phyloP scores from a whole-genome alignment of 2,329 filamentous ascomycete genomes.

The Didymella keratinophila region DNA sequence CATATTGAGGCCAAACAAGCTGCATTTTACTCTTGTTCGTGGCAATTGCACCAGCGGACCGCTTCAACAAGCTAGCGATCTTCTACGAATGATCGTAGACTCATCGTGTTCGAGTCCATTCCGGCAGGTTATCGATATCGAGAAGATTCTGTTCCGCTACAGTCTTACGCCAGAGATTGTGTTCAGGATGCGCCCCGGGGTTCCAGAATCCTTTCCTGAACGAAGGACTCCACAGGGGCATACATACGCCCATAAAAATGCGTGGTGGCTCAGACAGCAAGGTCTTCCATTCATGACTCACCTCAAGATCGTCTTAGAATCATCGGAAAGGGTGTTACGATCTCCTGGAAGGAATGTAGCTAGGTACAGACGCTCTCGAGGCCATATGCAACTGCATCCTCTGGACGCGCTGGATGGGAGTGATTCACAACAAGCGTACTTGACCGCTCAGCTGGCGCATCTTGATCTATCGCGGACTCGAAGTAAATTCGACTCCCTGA shows the following conservation, averaged over 20 bases:
- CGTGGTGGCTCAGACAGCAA: not conserved
- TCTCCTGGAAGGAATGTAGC: not conserved
- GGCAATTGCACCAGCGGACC: not conserved
- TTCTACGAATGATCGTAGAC: not conserved
- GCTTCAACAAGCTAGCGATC: not conserved
- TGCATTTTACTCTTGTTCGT: not conserved
- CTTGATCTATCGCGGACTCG: not conserved
- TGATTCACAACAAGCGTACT: not conserved
- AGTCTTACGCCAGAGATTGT: not conserved
- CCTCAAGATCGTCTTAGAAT: conserved; percentile 1
- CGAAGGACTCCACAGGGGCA: no score
- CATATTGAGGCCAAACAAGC: not conserved
- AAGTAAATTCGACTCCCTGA: not conserved
- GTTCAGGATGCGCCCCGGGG: not conserved
- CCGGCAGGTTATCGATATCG: not conserved
- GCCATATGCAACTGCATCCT: not conserved
- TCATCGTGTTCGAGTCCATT: not conserved
- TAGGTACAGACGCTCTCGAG: not conserved
- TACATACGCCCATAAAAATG: no score
- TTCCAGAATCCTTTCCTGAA: not conserved
- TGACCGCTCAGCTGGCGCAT: not conserved
- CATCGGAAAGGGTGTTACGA: not conserved
- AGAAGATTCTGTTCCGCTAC: not conserved
- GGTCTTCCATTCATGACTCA: not conserved
- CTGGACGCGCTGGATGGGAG: not conserved